Evolutionary conservation across 140 eudicot species (phyloP), one percentile per base, ranked within the genome.

Genomic region (Flaveria floridana): DNA sequence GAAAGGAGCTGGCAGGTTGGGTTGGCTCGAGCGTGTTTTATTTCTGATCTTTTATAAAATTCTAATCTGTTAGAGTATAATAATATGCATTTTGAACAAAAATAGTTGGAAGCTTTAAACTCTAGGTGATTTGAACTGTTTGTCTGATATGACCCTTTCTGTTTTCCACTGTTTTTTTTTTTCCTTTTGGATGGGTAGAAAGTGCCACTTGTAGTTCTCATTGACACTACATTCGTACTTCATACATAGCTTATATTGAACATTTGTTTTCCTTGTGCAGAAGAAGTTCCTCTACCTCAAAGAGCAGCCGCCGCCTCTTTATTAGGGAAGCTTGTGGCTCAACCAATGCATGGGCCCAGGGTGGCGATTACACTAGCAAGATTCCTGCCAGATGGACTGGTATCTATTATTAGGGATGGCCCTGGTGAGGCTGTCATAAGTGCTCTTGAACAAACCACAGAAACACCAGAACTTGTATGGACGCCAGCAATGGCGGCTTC

Each of bases 401-500:
- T 95, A 52, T 91, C 99, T 64, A 53, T 86, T 62, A 88, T 95
- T 72, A 88, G 87, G 74, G 97, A 95, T 72, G 99, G 99, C 25
- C 97, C 99, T 64, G 99, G 99, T 84, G 99, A 95, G 85, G 96
- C 96, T 12, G 96, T 91, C 70, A 91, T 95, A 39, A 78, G 77
- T 85, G 90, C 95, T 59, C 84, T 95, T 70, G 99, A 95, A 74
- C 97, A 95, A 83, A 91, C 95, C 7, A 90, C 99, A 2, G 99
- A 95, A 84, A 95, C 99, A 65, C 99, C 99, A 48, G 99, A 95
- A 66, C 99, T 95, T 61, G 99, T 95, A 4, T 95, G 99, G 99
- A 95, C 99, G 56, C 96, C 99, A 19, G 97, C 99, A 71, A 95
- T 95, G 99, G 99, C 97, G 66, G 86, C 97, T 63, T 95, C 99